Evolutionary conservation across 768 basidiomycete genomes (phyloP), one percentile per base, ranked within the genome.

Genomic region (Sutorius australiensis): DNA sequence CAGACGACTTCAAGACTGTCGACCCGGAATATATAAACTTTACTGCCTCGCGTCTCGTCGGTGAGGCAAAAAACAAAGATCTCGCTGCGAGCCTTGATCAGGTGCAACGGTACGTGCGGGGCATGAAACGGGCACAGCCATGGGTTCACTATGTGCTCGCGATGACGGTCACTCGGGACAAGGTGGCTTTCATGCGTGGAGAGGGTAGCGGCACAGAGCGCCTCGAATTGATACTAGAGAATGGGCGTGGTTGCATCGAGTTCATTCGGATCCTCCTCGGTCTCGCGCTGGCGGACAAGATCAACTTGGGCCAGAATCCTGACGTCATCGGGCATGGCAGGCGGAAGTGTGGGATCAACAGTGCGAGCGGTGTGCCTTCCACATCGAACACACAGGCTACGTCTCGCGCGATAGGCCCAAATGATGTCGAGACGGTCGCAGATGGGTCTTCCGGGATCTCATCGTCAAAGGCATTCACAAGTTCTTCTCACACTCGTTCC

Each of bases 121-220:
- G 2, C 59, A 24, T 24, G 24, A 24, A 24, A 24, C 24, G 24
- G 24, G 24, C 24, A 24, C 24, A 24, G 24, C 24, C 53, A 0
- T 60, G 61, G 61, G 11, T 57, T 2, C 38, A 28, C 5, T 62
- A 27, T 19, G 54, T 46, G 1, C 37, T 61, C 27, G 50, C 36
- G 12, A 24, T 61, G 31, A 32, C 31, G 12, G 12, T 57, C n/a
- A 42, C 56, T 0, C 30, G 21, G 16, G 38, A 54, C 12, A 52
- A 44, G 50, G 38, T 24, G 3, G 32, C 28, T 5, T 44, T 57
- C 10, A 16, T 61, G 38, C 56, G 48, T 27, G 52, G 54, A 30
- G 51, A 58, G n/a, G 42, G 53, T 14, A 53, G 55, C 12, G 51
- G 54, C 0, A 57, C 46, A 7, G 61, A 62, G n/a, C 37, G 49